Evolutionary conservation across 768 basidiomycete species (phyloP).

Genomic region (Trametes cinnabarina): DNA sequence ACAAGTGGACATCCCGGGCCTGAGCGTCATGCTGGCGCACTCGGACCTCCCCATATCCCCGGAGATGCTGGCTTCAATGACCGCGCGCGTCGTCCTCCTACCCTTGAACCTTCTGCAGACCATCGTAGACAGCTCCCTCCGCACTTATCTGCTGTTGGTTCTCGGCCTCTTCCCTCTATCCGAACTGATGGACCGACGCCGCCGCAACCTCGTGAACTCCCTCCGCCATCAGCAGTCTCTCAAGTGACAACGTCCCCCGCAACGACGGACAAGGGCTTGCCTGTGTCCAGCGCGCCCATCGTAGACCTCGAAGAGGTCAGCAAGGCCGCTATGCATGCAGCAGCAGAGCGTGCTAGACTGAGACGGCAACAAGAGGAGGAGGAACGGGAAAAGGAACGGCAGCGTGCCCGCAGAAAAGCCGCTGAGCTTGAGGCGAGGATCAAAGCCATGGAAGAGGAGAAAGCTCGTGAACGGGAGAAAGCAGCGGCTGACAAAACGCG

Average conservation of each 20-base stretch:
- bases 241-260: conserved; percentile 21
- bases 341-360: conserved; percentile 79
- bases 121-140: conserved; percentile 51
- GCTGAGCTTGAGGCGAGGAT: conserved; percentile 70
- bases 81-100: conserved; percentile 5
- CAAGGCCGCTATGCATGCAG: conserved; percentile 78
- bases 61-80: conserved; percentile 13
- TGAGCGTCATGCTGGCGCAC: conserved; percentile 1
- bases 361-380: conserved; percentile 82
- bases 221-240: conserved; percentile 17
- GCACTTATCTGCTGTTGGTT: conserved; percentile 39
- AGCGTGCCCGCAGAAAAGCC: conserved; percentile 79
- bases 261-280: conserved; percentile 13
- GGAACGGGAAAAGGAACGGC: conserved; percentile 74
- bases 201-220: conserved; percentile 22
- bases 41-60: background rate
- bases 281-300: conserved; percentile 18
- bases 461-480: conserved; percentile 13
- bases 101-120: background rate
- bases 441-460: conserved; percentile 36
- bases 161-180: background rate
- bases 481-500: conserved; percentile 15
- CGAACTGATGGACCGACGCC: conserved; percentile 23
- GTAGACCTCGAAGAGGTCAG: conserved; percentile 56
- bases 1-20: background rate